These are phyloP conservation scores for Sporothrix humicola DNA, from an alignment of 2,329 filamentous ascomycete species.

Conservation along the genomic window DNA sequence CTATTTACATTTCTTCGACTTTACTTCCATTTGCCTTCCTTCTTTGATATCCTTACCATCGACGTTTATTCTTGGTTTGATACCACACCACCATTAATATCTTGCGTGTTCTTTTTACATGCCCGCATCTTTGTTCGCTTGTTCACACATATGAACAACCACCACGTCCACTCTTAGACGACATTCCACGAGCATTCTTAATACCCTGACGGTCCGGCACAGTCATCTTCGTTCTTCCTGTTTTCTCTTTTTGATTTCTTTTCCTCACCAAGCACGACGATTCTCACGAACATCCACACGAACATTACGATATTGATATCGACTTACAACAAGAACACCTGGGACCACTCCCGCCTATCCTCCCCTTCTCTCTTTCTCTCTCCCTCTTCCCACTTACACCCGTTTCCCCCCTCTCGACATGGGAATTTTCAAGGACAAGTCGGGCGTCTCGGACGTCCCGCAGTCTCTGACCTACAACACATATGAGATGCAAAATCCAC, in stretches of 20 bases:
- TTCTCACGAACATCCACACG: not conserved
- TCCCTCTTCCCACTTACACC: not conserved
- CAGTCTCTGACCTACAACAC: conserved; percentile 42
- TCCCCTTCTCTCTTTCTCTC: conserved; percentile 16
- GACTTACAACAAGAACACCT: not conserved
- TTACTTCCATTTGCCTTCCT: not conserved
- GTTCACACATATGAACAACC: not conserved
- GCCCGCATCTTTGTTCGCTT: not conserved
- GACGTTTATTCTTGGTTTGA: conserved; percentile 11
- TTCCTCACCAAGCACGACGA: not conserved
- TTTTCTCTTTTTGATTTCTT: conserved; percentile 30
- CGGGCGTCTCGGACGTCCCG: conserved; percentile 43
- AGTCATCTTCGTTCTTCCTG: not conserved
- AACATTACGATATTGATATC: conserved; percentile 18
- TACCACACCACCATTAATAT: conserved; percentile 14
- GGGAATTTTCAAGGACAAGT: conserved; percentile 41
- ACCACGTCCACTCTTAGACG: not conserved
- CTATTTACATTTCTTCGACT: conserved; percentile 7
- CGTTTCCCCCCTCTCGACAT: conserved; percentile 37
- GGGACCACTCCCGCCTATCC: not conserved
- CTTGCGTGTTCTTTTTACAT: not conserved
- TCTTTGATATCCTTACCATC: not conserved
- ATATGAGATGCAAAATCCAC: conserved; percentile 45
- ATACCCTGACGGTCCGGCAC: conserved; percentile 16
- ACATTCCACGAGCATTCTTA: conserved; percentile 12